Percentiles rank a stretch among this genome's conserved stretches.
phyloP scores from a whole-genome alignment of 1,284 basidiomycete genomes.

The Schizophyllum commune region DNA sequence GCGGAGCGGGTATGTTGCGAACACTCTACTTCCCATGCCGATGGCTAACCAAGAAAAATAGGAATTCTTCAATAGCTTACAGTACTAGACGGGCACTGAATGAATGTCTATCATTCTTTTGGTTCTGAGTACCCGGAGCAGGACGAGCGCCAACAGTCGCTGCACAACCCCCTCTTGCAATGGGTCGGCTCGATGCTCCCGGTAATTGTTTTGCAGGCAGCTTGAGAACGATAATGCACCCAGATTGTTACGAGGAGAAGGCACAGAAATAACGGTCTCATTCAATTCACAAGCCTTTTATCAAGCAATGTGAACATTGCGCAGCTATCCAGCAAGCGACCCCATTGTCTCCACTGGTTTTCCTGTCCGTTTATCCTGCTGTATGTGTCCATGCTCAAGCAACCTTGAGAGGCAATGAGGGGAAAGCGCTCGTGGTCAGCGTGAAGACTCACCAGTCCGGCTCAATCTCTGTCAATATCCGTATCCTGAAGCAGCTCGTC shows the following conservation, averaged over 20 bases:
- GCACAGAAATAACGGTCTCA: too few species aligned
- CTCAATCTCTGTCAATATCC: slow-evolving; percentile 38
- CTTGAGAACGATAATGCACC: too few species aligned
- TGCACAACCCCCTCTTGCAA: too few species aligned
- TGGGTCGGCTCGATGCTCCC: too few species aligned
- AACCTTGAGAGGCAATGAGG: not conserved
- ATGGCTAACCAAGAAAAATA: not conserved
- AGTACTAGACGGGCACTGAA: not conserved
- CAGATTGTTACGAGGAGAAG: too few species aligned
- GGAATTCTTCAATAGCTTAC: not conserved
- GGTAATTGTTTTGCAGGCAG: too few species aligned
- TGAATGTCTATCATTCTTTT: too few species aligned
- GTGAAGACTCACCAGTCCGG: slow-evolving; percentile 32
- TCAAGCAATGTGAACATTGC: too few species aligned
- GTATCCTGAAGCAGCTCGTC: slow-evolving; percentile 24
- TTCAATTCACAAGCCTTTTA: too few species aligned
- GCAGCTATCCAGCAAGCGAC: too few species aligned
- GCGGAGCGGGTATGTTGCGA: slow-evolving; percentile 46
- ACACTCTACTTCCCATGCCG: not conserved
- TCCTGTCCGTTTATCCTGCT: not conserved
- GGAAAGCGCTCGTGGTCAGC: not conserved
- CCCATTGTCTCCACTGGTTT: not conserved
- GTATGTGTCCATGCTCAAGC: not conserved
- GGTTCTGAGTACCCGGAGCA: too few species aligned
- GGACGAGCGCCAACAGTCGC: too few species aligned